These are phyloP conservation scores for Russula griseocarnosa DNA, from an alignment of 768 basidiomycete genomes.

Conservation along the genomic window DNA sequence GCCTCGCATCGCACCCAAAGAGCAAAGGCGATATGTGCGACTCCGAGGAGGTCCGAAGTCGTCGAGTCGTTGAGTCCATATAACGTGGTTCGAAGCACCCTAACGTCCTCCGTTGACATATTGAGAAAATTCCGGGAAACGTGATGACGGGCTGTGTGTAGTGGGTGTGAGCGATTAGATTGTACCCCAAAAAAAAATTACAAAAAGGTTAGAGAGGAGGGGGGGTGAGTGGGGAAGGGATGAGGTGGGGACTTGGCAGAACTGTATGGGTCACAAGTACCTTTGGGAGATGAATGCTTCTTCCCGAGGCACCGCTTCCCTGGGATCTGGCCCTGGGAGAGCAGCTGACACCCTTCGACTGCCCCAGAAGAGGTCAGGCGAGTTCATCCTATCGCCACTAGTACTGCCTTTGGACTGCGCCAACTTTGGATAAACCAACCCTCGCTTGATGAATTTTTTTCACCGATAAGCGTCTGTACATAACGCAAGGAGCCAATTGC, in stretches of 20 bases:
- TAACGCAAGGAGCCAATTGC: conserved; percentile 3
- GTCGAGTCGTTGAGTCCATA: no score
- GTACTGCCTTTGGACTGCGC: conserved; percentile 41
- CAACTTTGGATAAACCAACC: conserved; percentile 40
- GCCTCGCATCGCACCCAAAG: not conserved
- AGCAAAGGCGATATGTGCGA: conserved; percentile 2
- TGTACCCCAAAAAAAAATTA: not conserved
- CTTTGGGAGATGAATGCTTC: conserved; percentile 7
- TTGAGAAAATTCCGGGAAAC: not conserved
- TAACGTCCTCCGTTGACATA: not conserved
- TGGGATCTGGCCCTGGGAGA: conserved; percentile 12
- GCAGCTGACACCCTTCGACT: conserved; percentile 33
- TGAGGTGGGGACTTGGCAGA: not conserved
- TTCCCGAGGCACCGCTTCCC: conserved; percentile 7
- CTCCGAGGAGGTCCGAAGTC: no score
- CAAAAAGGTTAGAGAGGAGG: not conserved
- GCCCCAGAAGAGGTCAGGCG: conserved; percentile 41
- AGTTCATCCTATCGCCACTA: conserved; percentile 34
- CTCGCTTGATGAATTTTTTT: conserved; percentile 28
- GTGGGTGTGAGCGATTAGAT: not conserved
- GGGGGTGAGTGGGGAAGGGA: not conserved
- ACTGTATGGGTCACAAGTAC: conserved; percentile 3
- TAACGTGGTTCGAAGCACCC: conserved; percentile 1
- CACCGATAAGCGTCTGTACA: conserved; percentile 18
- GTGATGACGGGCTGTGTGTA: not conserved